Conservation (phyloP, 345 rosid genomes). For the Syzygium aromaticum region DNA sequence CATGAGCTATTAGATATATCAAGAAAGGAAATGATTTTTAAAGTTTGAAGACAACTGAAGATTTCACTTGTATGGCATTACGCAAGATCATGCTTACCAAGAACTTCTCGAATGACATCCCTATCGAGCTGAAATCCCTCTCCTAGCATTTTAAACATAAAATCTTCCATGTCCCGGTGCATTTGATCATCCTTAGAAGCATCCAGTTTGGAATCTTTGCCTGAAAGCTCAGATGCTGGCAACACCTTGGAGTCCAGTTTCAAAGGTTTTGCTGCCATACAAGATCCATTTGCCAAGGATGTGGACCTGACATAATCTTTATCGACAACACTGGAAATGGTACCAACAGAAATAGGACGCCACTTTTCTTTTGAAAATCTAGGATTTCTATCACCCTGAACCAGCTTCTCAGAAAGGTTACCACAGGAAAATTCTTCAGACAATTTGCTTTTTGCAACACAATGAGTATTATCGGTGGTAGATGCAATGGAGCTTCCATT, state of each 20-base stretch:
- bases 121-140: constrained; percentile 33
- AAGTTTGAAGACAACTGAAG: neutral
- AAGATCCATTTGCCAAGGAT: constrained; percentile 18
- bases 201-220: constrained; percentile 7
- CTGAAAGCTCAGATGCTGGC: constrained; percentile 24
- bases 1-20: neutral
- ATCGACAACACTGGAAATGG: constrained; percentile 36
- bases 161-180: constrained; percentile 32
- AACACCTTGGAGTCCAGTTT: constrained; percentile 28
- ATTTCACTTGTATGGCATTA: neutral
- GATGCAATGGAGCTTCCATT: constrained; percentile 8
- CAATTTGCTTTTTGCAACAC: constrained; percentile 3
- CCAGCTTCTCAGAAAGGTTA: neutral
- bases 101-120: constrained; percentile 26
- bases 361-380: constrained; percentile 24
- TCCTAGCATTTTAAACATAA: constrained; percentile 44
- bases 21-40: neutral
- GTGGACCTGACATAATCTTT: constrained; percentile 25
- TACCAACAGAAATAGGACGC: constrained; percentile 35
- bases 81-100: constrained; percentile 23
- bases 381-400: constrained; percentile 14
- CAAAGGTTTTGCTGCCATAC: constrained; percentile 21
- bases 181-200: constrained; percentile 12
- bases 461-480: constrained; percentile 1
- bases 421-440: constrained; percentile 8